These are phyloP conservation scores for Sugiyamaella smithiae DNA, from an alignment of 805 yeast species.

Conservation along the genomic window DNA sequence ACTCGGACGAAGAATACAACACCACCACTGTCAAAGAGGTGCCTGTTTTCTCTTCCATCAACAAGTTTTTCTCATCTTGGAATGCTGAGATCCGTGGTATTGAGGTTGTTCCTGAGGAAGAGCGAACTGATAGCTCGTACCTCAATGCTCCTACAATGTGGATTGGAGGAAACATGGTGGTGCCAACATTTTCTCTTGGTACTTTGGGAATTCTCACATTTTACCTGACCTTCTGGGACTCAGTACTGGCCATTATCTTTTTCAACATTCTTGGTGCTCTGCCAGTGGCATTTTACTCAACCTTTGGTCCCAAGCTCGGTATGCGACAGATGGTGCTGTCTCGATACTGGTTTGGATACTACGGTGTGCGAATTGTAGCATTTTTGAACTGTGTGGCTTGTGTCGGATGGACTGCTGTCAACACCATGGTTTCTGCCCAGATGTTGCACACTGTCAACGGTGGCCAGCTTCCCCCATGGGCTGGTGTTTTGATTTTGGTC, in stretches of 20 bases:
- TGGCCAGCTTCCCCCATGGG: conserved; percentile 78
- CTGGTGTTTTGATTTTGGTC: conserved; percentile 75
- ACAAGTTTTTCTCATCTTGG: conserved; percentile 7
- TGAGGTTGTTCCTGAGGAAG: conserved; percentile 75
- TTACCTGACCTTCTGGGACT: conserved; percentile 70
- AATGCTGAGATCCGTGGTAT: conserved; percentile 67
- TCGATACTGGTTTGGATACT: conserved; percentile 72
- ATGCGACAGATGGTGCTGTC: conserved; percentile 84
- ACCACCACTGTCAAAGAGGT: conserved; percentile 4
- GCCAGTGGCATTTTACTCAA: conserved; percentile 80
- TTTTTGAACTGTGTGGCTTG: conserved; percentile 77
- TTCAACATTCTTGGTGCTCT: conserved; percentile 69
- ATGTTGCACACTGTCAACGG: conserved; percentile 71
- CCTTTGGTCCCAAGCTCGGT: conserved; percentile 81
- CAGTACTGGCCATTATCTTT: conserved; percentile 63
- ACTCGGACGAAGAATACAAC: conserved; percentile 7
- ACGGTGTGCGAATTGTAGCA: conserved; percentile 72
- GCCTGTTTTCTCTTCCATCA: background rate
- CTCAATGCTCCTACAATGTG: conserved; percentile 82
- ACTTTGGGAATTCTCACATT: conserved; percentile 63
- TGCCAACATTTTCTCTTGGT: conserved; percentile 80
- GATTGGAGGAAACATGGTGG: conserved; percentile 85
- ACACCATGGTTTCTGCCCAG: conserved; percentile 86
- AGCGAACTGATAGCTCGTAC: conserved; percentile 64
- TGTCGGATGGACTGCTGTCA: conserved; percentile 95